Base-by-base conservation (phyloP, 1,284 basidiomycete genomes). In the Heterobasidion irregulare region DNA sequence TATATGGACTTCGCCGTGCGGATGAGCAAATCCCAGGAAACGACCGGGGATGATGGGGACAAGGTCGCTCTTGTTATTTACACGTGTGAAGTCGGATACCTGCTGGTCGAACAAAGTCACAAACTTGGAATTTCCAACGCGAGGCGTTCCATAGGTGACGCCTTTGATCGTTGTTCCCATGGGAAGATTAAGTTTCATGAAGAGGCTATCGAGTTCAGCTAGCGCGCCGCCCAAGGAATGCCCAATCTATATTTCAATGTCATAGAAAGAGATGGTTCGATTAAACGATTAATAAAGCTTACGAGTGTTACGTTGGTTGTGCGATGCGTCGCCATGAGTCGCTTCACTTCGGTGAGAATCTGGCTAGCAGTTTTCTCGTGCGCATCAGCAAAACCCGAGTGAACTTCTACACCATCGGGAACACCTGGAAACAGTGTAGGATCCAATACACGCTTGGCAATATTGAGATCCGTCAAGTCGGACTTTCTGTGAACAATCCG, bases 341-440 rank as follows among this genome's bases (percentile, higher is more conserved):
- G 64, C 50, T 72, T 64, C 19, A 74, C 71, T 48, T 76, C 70
- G 7, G 64, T 50, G 15, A 78, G 67, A 55, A 79, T 70, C 12
- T 63, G 60, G 0, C 55, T 15, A 1, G 75, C 76, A 4, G 73
- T 74, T 55, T 66, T 58, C 0, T 70, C 72, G 59, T 82, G 79
- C 54, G 72, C 75, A 43, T 74, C 64, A 3, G 69, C 65, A 66
- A 82, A 82, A 1, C 80, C 80, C 41, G 68, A 60, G 57, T 82
- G 81, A 8, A 76, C 75, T 51, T 68, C 59, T 6, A 76, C 68
- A 48, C 52, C 64, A 1, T 59, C 63, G 0, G 73, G 65, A 19
- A 77, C 65, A 8, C 74, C 75, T 0, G 79, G 79, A 68, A 82
- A 83, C 13, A 82, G 68, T 1, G 59, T 65, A 1, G 71, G 56